Base-by-base conservation (phyloP, 108 stramenopile species). In the Ochromonas danica region DNA sequence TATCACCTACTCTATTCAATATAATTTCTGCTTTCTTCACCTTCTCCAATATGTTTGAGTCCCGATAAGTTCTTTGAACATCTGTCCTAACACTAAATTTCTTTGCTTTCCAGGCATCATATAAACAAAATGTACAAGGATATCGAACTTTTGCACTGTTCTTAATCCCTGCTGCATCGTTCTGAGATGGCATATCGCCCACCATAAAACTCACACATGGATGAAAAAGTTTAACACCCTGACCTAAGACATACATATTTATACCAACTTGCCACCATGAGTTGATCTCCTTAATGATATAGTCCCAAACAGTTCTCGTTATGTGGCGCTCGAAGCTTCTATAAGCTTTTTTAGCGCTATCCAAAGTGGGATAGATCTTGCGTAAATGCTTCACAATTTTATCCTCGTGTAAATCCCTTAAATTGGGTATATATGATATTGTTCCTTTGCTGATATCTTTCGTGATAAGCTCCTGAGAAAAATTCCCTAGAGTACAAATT, bases 401-500 rank as follows among this genome's bases (percentile, higher is more conserved):
- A 57, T 57, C 51, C 51, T 57, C 51, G 51, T 57, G 51, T 57
- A 57, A 57, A 57, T 57, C 51, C 51, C 51, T 57, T 57, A 57
- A 57, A 57, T 57, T 57, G 51, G 51, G 51, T 57, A 57, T 57
- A 57, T 57, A 57, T 57, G 51, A 57, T 57, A 57, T 57, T 57
- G 51, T 57, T 57, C 51, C 51, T 57, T 57, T 57, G 51, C 51
- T 57, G 51, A 57, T 57, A 57, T 57, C 51, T 57, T 57, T 57
- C 51, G 51, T 57, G 51, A 57, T 57, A 57, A 57, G 51, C 51
- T 57, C 51, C 51, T 57, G 51, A 57, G 51, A 57, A 57, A 57
- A 57, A 57, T 57, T 57, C 51, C 51, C 51, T 57, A 57, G 51
- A 57, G 51, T 57, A 57, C 51, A 57, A 57, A 57, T 57, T 57